Conservation (phyloP, 805 yeast species). For the Cyberlindnera misumaiensis region DNA sequence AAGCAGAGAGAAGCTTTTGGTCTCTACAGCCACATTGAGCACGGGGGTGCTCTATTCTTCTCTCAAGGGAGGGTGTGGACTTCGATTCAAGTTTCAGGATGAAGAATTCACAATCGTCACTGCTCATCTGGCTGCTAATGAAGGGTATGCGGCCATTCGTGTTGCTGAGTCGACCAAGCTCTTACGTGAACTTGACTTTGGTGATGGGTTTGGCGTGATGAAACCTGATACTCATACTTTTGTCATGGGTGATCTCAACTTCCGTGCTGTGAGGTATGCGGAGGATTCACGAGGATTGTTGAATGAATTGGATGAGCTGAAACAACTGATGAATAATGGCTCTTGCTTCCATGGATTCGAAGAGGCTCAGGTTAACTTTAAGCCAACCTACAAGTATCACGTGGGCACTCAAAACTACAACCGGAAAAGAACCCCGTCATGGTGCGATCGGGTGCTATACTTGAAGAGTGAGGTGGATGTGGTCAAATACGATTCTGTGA, state of each 20-base stretch:
- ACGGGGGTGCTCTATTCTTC: slow-evolving; percentile 39
- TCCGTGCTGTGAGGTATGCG: slow-evolving; percentile 39
- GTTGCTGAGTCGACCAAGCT: slow-evolving; percentile 45
- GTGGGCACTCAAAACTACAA: slow-evolving; percentile 43
- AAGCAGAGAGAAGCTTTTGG: slow-evolving; percentile 15
- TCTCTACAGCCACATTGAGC: slow-evolving; percentile 1
- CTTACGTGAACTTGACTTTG: slow-evolving; percentile 49
- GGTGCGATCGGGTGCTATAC: slow-evolving; percentile 84
- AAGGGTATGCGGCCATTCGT: slow-evolving; percentile 52
- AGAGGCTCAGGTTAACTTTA: slow-evolving; percentile 60
- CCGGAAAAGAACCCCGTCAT: slow-evolving; percentile 63
- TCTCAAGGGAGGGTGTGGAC: slow-evolving; percentile 69
- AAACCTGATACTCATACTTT: slow-evolving; percentile 55
- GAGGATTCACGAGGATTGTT: slow-evolving; percentile 12
- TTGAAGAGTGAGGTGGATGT: slow-evolving; percentile 35
- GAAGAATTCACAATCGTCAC: slow-evolving; percentile 50
- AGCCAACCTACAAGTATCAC: slow-evolving; percentile 75
- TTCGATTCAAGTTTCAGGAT: slow-evolving; percentile 36
- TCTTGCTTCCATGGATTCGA: slow-evolving; percentile 53
- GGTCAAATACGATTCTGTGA: slow-evolving; percentile 42
- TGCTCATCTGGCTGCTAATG: slow-evolving; percentile 75
- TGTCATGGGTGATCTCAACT: slow-evolving; percentile 82
- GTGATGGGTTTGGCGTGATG: slow-evolving; percentile 42
- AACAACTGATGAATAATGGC: slow-evolving; percentile 26
- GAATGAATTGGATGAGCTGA: slow-evolving; percentile 32